Evolutionary conservation across 768 basidiomycete genomes (phyloP).

Genomic region (Calvatia gigantea): DNA sequence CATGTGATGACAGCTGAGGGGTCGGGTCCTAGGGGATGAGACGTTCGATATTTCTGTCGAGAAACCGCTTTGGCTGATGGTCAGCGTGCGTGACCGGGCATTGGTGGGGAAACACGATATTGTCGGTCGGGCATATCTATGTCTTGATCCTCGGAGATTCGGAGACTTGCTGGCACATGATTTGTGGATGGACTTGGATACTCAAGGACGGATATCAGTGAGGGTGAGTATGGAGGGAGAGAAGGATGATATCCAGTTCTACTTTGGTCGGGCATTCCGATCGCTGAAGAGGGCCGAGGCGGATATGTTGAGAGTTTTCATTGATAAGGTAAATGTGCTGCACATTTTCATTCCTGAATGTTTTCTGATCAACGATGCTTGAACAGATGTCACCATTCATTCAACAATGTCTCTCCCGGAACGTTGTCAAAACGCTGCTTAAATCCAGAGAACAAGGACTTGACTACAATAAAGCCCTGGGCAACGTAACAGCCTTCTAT

Average conservation of each 20-base stretch:
- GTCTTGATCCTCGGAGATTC: slow-evolving; percentile 85
- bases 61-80: slow-evolving; percentile 95
- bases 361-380: neutral
- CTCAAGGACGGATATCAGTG: slow-evolving; percentile 77
- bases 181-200: slow-evolving; percentile 87
- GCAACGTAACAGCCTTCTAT: slow-evolving; percentile 77
- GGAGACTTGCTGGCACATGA: slow-evolving; percentile 90
- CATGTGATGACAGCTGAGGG: neutral
- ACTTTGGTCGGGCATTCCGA: slow-evolving; percentile 94
- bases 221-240: slow-evolving; percentile 98
- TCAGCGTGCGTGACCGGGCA: slow-evolving; percentile 88
- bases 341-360: neutral
- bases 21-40: slow-evolving; percentile 77
- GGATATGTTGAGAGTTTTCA: slow-evolving; percentile 94
- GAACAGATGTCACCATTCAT: slow-evolving; percentile 91
- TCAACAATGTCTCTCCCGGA: slow-evolving; percentile 77
- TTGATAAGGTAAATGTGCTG: slow-evolving; percentile 77
- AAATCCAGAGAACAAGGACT: slow-evolving; percentile 56
- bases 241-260: slow-evolving; percentile 96
- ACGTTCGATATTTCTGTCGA: slow-evolving; percentile 94
- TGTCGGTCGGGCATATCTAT: slow-evolving; percentile 87
- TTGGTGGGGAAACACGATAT: slow-evolving; percentile 91
- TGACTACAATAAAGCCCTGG: slow-evolving; percentile 89
- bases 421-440: slow-evolving; percentile 71
- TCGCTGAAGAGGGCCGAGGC: slow-evolving; percentile 89